phyloP scores from a whole-genome alignment of 192 early-diverging fungal species.

The Mortierella claussenii region DNA sequence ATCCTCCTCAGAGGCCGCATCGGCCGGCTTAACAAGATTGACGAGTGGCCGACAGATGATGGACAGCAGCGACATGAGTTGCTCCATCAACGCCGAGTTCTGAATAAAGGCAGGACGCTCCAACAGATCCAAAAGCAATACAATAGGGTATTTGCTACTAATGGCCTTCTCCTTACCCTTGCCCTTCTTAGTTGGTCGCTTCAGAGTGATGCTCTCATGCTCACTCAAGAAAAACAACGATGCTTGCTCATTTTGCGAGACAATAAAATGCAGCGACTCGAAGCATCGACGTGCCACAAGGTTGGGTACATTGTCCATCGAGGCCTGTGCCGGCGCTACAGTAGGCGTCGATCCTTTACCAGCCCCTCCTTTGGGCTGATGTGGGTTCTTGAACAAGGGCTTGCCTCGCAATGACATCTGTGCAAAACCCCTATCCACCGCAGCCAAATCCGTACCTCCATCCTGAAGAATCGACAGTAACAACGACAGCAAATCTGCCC shows the following conservation, averaged over 20 bases:
- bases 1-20: conserved; percentile 10
- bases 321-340: conserved; percentile 22
- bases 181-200: conserved; percentile 67
- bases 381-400: conserved; percentile 57
- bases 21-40: conserved; percentile 61
- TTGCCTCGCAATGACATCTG: conserved; percentile 76
- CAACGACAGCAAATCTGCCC: conserved; percentile 87
- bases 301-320: conserved; percentile 81
- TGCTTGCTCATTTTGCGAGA: conserved; percentile 81
- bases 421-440: conserved; percentile 80
- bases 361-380: conserved; percentile 37
- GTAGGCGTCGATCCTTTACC: conserved; percentile 10
- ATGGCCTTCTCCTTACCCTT: conserved; percentile 68
- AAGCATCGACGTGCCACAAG: conserved; percentile 89
- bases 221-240: conserved; percentile 83
- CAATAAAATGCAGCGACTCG: conserved; percentile 85
- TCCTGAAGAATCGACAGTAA: conserved; percentile 89
- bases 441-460: conserved; percentile 77
- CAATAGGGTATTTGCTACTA: conserved; percentile 70
- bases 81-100: conserved; percentile 86
- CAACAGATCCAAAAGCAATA: conserved; percentile 84
- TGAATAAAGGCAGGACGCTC: conserved; percentile 85
- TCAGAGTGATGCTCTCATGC: conserved; percentile 66
- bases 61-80: conserved; percentile 86
- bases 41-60: conserved; percentile 84